Base-by-base conservation (phyloP, 352 stramenopile species). In the Plasmopara halstedii region DNA sequence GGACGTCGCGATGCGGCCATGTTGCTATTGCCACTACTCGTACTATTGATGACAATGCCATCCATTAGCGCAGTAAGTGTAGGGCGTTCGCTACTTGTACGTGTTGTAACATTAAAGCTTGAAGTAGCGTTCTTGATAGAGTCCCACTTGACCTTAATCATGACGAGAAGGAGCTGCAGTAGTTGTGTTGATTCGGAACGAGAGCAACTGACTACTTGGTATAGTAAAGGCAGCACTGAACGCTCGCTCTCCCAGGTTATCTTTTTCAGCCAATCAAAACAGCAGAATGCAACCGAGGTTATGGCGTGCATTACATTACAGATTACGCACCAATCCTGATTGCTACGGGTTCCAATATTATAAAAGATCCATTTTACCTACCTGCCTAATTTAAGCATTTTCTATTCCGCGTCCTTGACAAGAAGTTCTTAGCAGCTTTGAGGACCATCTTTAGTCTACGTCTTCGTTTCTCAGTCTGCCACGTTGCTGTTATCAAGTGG, bases 81-180 rank as follows among this genome's bases (percentile, higher is more conserved):
- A 0, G 46, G 50, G 3, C 46, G 56, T 10, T 56, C 50, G 26
- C 26, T 23, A 11, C 8, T 37, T 7, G 32, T n/a, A 10, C 21
- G 22, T 1, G 27, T 35, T 0, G 38, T 15, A 33, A 7, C 22
- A 14, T 21, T 25, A 33, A 19, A n/a, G 19, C 22, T 41, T 34
- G 44, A 65, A 20, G 49, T 42, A 21, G 60, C 50, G 2, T 33
- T 29, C 43, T 67, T 63, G 31, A 61, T 75, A 47, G 64, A 68
- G 51, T 85, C 67, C 73, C 73, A 85, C 50, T 82, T 85, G 53
- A 85, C 73, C 33, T 69, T 68, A 64, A 85, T 85, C 73, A 85
- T 85, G 36, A 35, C 25, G 21, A 3, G n/a, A 19, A 26, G 19
- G 40, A 20, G 27, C n/a, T 43, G 17, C 35, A 21, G 10, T 27